Base-by-base conservation (phyloP, 257 asterid species). In the Fraxinus anomala region DNA sequence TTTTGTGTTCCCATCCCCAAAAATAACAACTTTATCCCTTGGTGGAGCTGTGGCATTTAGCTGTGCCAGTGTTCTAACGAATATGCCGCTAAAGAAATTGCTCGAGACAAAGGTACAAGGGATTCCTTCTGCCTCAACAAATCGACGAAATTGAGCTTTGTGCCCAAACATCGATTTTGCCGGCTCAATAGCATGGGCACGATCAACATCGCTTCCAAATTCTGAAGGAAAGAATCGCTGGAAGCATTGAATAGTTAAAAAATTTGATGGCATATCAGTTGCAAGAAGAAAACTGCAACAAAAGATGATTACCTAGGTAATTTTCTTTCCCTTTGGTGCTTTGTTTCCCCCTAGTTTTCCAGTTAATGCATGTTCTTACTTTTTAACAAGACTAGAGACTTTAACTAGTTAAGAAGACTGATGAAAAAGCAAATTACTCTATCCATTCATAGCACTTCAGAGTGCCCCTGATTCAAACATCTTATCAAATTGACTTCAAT, bases 211-310 rank as follows among this genome's bases (percentile, higher is more conserved):
- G 26, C 75, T 86, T 34, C 91, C 92, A 79, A 86, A 89, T 70
- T 88, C 94, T 4, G 92, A 88, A 19, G 92, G 92, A 65, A 86
- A 80, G 85, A 88, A 89, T 36, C 89, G 79, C 94, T 89, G 78
- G 21, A 40, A 73, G 73, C 65, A 73, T 39, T 23, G 33, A 44
- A 61, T 47, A 17, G 40, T 47, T 31, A 24, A 69, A 82, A 37
- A 68, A 17, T 42, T 16, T 13, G 36, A 47, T 19, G 61, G 19
- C 17, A 0, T 33, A 44, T 24, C 24, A 21, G 3, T 56, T n/a
- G 66, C 47, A 59, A 14, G 23, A 61, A 63, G 5, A 13, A 44
- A 51, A 51, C 26, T 2, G 4, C 0, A 6, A 17, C 4, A 21
- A 0, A 37, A 19, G 19, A 21, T 21, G 19, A 30, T 24, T 12